Evolutionary conservation across 495 filamentous ascomycete species (phyloP), one percentile per base, ranked within the genome.

Genomic region (Amniculicola lignicola): DNA sequence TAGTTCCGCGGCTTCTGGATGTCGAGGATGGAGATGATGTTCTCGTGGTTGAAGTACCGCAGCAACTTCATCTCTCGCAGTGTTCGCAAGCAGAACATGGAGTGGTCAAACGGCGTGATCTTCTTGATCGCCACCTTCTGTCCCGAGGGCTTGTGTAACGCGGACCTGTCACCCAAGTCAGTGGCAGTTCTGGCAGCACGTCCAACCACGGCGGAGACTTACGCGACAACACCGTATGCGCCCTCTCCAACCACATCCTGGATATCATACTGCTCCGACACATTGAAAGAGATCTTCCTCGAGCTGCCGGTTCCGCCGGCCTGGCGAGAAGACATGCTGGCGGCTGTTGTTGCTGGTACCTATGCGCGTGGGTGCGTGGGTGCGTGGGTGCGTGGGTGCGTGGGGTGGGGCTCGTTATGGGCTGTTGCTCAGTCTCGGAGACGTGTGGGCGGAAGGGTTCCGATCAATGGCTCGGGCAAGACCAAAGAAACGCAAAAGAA

Each of bases 51-150:
- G 79, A 99, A 99, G 74, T 99, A 97, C 62, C 94, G 82, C 61
- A 99, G 77, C 50, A 99, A 79, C 81, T 99, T 99, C 94, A 99
- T 99, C 74, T 99, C 94, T 67, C 94, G 90, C 60, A 99, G 76
- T 5, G 94, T 99, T 66, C 94, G 81, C 63, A 99, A 75, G 70
- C 93, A 97, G 79, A 98, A 98, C 92, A 96, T 97, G 65, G 90
- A 96, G 69, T 97, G 92, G 62, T 98, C 93, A 74, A 97, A 97
- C 0, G 93, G 94, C 1, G 91, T 96, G 65, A 99, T 99, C 80
- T 99, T 99, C 78, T 99, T 99, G 77, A 99, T 99, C 24, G 94
- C 94, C 44, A 99, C 94, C 76, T 96, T 97, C 74, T 99, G 94
- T 59, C 90, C 85, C 2, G 94, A 97, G 4, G 94, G 94, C 77